Evolutionary conservation across 2,329 filamentous ascomycete genomes (phyloP), one percentile per base, ranked within the genome.

Genomic region (Botrytis hyacinthi): DNA sequence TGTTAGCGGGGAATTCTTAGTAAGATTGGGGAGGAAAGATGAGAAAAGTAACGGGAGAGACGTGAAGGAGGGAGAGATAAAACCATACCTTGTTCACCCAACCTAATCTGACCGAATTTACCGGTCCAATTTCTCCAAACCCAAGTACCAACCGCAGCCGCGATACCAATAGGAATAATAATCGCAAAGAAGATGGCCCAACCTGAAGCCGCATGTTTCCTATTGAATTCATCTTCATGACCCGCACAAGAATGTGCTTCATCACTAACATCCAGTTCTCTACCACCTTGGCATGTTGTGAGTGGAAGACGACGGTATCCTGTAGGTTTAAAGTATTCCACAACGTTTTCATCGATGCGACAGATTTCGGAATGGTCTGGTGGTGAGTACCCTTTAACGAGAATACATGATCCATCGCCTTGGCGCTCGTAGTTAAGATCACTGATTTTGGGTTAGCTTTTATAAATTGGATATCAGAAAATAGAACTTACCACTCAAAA

Each of bases 361-460:
- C 91, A 93, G 29, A 88, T 84, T 54, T 84, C 83, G 73, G 84
- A 83, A 69, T 91, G 88, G 77, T 92, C 86, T 12, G 86, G 84
- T 20, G 93, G 91, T 16, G 87, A 76, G 59, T 94, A 88, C 22
- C 95, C 95, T 0, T 87, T 82, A 1, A 98, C 94, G 20, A 97
- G 88, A 8, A 82, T 83, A 83, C 96, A 99, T 75, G 92, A 89
- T 66, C 92, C 92, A 80, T 95, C 92, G 42, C 84, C 87, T 82
- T 93, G 89, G 65, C 92, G 89, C 81, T 98, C 91, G 82, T 89
- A 99, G 83, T 99, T 99, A 86, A 94, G 99, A 81, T 97, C 95
- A 83, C 93, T 65, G 40, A 77, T 40, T 37, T 26, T 32, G 59
- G 62, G 71, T 80, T 77, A 79, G 76, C 67, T 72, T 26, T 9